Percentiles rank a stretch among this genome's conserved stretches.
These are phyloP conservation scores for Kuraishia molischiana DNA, from an alignment of 805 yeast genomes.

Conservation along the genomic window DNA sequence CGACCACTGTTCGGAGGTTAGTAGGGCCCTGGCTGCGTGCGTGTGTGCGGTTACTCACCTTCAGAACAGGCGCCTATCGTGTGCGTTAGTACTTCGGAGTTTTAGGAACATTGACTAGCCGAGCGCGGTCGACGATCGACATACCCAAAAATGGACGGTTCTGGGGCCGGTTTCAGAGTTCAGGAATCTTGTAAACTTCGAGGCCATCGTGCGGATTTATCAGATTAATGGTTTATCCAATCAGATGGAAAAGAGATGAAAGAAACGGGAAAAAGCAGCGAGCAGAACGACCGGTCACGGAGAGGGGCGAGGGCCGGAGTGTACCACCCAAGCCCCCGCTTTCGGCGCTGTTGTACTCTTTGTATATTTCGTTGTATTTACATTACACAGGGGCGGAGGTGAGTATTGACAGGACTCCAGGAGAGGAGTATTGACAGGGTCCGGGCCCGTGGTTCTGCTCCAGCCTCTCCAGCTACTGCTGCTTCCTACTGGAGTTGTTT, in stretches of 20 bases:
- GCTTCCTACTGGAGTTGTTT: too few relatives aligned
- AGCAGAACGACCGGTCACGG: too few relatives aligned
- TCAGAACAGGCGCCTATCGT: conserved; percentile 54
- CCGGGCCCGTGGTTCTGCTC: too few relatives aligned
- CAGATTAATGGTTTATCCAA: too few relatives aligned
- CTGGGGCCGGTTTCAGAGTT: conserved; percentile 90
- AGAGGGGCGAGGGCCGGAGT: neutral
- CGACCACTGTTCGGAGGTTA: conserved; percentile 48
- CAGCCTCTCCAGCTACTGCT: too few relatives aligned
- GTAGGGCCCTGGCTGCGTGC: neutral
- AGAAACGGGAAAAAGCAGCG: too few relatives aligned
- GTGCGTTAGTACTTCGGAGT: too few relatives aligned
- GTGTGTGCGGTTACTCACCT: conserved; percentile 19
- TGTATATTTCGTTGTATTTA: too few relatives aligned
- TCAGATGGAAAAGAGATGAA: too few relatives aligned
- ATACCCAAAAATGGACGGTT: conserved; percentile 96
- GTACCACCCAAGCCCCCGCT: neutral
- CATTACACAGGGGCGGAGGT: too few relatives aligned
- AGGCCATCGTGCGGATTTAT: conserved; percentile 21
- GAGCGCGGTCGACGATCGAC: conserved; percentile 11
- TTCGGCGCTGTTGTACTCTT: neutral
- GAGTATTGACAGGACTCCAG: too few relatives aligned
- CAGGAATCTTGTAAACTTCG: conserved; percentile 61
- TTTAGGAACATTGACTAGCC: neutral
- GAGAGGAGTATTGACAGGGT: too few relatives aligned